These are phyloP conservation scores for Penicillium turbatum DNA, from an alignment of 495 filamentous ascomycete genomes.

Conservation along the genomic window DNA sequence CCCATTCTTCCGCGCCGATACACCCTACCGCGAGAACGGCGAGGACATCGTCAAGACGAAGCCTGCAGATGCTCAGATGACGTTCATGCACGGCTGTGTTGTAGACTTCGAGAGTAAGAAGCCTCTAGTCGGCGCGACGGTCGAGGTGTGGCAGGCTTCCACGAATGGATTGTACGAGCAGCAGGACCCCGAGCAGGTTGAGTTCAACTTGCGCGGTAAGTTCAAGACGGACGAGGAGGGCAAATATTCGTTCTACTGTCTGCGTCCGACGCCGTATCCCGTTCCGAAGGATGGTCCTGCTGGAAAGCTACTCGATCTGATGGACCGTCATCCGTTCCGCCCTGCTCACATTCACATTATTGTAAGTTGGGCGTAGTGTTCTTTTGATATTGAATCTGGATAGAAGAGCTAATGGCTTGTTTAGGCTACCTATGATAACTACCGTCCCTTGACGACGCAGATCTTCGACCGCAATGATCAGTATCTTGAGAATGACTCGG, in stretches of 20 bases:
- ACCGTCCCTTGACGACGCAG: conserved; percentile 65
- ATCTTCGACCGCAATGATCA: conserved; percentile 64
- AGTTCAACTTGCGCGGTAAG: conserved; percentile 70
- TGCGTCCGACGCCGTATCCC: conserved; percentile 69
- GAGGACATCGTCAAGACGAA: conserved; percentile 59
- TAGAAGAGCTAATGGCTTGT: conserved; percentile 7
- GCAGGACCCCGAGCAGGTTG: conserved; percentile 65
- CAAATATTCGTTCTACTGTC: conserved; percentile 60
- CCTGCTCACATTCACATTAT: conserved; percentile 86
- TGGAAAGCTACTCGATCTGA: conserved; percentile 45
- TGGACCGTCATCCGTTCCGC: conserved; percentile 74
- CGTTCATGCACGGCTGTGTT: conserved; percentile 61
- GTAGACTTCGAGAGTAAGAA: conserved; percentile 51
- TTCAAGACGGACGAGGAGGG: conserved; percentile 64
- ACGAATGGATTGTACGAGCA: conserved; percentile 79
- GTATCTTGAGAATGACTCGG: conserved; percentile 61
- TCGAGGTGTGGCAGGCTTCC: conserved; percentile 76
- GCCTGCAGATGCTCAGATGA: conserved; percentile 50
- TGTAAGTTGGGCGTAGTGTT: conserved; percentile 36
- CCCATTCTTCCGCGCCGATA: conserved; percentile 71
- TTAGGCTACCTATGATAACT: conserved; percentile 40
- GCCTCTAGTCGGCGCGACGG: conserved; percentile 56
- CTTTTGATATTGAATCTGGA: conserved; percentile 6
- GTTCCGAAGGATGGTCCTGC: conserved; percentile 62
- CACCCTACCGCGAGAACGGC: conserved; percentile 59